Evolutionary conservation across 192 early-diverging fungal genomes (phyloP).

Genomic region (Entomortierella chlamydospora): DNA sequence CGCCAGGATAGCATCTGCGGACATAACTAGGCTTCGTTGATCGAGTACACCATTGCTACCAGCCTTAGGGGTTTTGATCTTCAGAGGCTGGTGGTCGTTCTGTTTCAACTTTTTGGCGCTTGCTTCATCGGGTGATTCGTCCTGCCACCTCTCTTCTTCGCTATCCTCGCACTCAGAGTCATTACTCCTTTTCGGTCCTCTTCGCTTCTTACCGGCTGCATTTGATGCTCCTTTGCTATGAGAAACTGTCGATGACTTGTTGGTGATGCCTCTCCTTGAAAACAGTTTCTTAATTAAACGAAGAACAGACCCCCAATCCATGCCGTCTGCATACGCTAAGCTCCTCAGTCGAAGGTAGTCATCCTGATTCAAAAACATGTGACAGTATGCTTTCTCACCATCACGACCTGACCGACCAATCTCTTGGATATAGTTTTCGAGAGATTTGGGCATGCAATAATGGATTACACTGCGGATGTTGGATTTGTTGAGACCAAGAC

Average conservation of each 20-base stretch:
- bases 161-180: slow-evolving; percentile 2
- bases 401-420: slow-evolving; percentile 77
- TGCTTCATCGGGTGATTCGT: neutral
- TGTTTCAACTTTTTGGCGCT: slow-evolving; percentile 30
- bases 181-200: neutral
- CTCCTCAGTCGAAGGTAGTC: slow-evolving; percentile 60
- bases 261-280: slow-evolving; percentile 19
- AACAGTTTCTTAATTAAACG: slow-evolving; percentile 46
- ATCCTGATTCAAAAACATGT: slow-evolving; percentile 65
- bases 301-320: slow-evolving; percentile 48
- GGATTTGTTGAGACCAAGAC: slow-evolving; percentile 79
- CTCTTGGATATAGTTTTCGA: slow-evolving; percentile 86
- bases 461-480: slow-evolving; percentile 81
- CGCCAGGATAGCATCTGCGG: slow-evolving; percentile 19
- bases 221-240: neutral
- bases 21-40: slow-evolving; percentile 9
- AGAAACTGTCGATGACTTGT: neutral
- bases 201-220: slow-evolving; percentile 7
- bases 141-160: neutral
- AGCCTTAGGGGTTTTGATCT: slow-evolving; percentile 6
- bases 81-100: slow-evolving; percentile 20
- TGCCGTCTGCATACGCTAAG: slow-evolving; percentile 55
- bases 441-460: slow-evolving; percentile 74
- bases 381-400: slow-evolving; percentile 54
- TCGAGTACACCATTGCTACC: neutral